Conservation (phyloP, 768 basidiomycete genomes). For the Russula sp. region DNA sequence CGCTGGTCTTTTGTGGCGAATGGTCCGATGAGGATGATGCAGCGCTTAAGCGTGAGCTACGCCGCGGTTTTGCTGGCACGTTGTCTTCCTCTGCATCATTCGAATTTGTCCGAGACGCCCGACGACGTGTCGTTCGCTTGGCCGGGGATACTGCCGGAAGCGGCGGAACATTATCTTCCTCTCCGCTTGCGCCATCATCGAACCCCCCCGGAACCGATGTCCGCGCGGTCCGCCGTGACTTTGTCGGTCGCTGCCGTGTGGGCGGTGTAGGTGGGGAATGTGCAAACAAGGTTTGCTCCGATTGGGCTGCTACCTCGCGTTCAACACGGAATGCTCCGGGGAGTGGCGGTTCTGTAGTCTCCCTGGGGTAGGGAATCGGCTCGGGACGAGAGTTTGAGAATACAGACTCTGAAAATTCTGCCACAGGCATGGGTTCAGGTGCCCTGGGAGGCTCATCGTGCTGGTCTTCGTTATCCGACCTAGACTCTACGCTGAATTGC, state of each 20-base stretch:
- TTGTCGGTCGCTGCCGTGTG: constrained; percentile 18
- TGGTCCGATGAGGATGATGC: constrained; percentile 29
- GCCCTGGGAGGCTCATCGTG: not conserved
- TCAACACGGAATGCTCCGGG: constrained; percentile 22
- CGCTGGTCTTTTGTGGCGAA: constrained; percentile 26
- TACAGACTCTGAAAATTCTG: constrained; percentile 25
- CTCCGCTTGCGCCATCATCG: constrained; percentile 24
- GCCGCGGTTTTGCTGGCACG: constrained; percentile 11
- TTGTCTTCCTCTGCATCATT: constrained; percentile 23
- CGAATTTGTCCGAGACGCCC: constrained; percentile 16
- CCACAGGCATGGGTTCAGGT: constrained; percentile 6
- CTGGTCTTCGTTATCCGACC: constrained; percentile 5
- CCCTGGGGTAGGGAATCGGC: constrained; percentile 6
- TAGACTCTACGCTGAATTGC: constrained; percentile 1
- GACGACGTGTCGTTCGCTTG: constrained; percentile 25
- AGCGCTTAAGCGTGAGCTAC: constrained; percentile 29
- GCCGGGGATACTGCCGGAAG: constrained; percentile 22
- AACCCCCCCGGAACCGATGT: constrained; percentile 22
- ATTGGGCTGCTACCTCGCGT: constrained; percentile 2
- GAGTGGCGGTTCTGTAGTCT: constrained; percentile 18
- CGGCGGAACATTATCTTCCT: constrained; percentile 29
- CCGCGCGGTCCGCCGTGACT: constrained; percentile 22
- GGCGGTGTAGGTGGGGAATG: constrained; percentile 28
- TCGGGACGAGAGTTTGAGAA: constrained; percentile 8
- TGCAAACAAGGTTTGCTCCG: constrained; percentile 4